Conservation (phyloP, 345 rosid genomes). For the Brassica rapa region DNA sequence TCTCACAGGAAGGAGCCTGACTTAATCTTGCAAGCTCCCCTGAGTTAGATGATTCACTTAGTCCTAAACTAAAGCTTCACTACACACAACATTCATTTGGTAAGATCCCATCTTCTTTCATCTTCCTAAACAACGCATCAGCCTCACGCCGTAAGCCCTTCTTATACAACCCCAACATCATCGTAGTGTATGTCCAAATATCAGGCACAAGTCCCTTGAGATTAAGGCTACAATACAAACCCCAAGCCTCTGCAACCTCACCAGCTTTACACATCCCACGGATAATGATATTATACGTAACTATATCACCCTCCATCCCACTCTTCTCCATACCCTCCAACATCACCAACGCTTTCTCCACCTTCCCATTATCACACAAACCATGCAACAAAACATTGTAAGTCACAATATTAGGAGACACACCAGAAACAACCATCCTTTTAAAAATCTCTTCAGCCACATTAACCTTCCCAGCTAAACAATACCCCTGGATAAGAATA, state of each 20-base stretch:
- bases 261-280: slow-evolving; percentile 1
- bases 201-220: not conserved
- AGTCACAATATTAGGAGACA: not conserved
- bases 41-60: not conserved
- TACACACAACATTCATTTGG: slow-evolving; percentile 27
- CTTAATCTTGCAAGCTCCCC: slow-evolving; percentile 24
- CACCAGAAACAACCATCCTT: not conserved
- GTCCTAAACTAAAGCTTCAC: not conserved
- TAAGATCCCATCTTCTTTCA: slow-evolving; percentile 10
- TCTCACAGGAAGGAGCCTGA: slow-evolving; percentile 11
- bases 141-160: slow-evolving; percentile 4
- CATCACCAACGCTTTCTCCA: slow-evolving; percentile 2
- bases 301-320: not conserved
- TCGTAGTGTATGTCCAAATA: not conserved
- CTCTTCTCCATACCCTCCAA: slow-evolving; percentile 4
- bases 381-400: not conserved
- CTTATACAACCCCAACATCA: slow-evolving; percentile 20
- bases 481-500: not conserved
- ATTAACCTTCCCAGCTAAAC: not conserved
- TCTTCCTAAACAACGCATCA: slow-evolving; percentile 1
- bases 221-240: not conserved
- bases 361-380: not conserved
- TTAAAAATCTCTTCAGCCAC: not conserved
- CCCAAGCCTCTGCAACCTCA: not conserved
- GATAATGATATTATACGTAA: not conserved